These are phyloP conservation scores for Brassica nigra DNA, from an alignment of 345 rosid genomes.

Conservation along the genomic window DNA sequence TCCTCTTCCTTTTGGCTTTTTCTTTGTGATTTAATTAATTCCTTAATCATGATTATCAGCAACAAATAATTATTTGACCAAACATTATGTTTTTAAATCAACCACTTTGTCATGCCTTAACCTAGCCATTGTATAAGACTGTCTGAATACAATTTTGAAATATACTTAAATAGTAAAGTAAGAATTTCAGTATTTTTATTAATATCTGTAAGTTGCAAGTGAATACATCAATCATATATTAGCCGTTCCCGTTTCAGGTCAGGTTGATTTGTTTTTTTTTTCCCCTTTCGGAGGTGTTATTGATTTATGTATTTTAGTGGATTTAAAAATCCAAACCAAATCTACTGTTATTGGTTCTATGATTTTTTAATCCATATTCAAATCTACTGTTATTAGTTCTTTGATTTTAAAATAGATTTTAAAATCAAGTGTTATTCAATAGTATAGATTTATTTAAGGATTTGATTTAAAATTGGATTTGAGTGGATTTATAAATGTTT, in stretches of 20 bases:
- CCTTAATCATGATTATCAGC: conserved; percentile 36
- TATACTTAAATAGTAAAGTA: conserved; percentile 1
- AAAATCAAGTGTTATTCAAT: too few species aligned
- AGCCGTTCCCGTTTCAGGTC: not conserved
- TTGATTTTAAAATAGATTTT: too few species aligned
- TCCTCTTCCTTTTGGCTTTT: conserved; percentile 30
- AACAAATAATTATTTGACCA: conserved; percentile 17
- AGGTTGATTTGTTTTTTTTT: not conserved
- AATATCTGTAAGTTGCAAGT: not conserved
- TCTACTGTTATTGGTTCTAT: too few species aligned
- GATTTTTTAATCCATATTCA: too few species aligned
- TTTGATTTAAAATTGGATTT: too few species aligned
- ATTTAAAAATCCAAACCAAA: too few species aligned
- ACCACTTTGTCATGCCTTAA: conserved; percentile 39
- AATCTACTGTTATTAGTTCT: too few species aligned
- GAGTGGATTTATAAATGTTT: too few species aligned
- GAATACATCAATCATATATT: not conserved
- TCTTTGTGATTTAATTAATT: conserved; percentile 28
- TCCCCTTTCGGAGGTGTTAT: not conserved
- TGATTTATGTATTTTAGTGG: too few species aligned
- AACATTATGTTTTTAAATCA: conserved; percentile 33
- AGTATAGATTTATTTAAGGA: too few species aligned
- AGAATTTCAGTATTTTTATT: not conserved
- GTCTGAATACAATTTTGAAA: not conserved
- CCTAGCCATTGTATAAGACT: not conserved